phyloP scores from a whole-genome alignment of 495 filamentous ascomycete species.

The Cudoniella acicularis region DNA sequence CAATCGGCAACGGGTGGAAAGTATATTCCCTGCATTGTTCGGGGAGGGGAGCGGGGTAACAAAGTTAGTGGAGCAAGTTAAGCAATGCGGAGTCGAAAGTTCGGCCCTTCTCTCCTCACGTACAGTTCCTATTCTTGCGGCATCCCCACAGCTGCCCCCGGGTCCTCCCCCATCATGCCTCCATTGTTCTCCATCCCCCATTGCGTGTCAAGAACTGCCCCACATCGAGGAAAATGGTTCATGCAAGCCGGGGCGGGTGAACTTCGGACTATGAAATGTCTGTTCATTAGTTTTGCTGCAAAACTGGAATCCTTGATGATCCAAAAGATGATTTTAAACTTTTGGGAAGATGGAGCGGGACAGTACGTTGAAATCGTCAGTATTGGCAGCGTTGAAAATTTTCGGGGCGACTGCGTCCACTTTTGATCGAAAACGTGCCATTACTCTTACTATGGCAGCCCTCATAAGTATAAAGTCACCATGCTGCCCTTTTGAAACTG shows the following conservation, averaged over 20 bases:
- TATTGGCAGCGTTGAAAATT: not conserved
- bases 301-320: not conserved
- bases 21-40: not conserved
- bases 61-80: not conserved
- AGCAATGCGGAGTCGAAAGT: not conserved
- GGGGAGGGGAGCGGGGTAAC: not conserved
- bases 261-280: not conserved
- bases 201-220: not conserved
- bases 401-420: not conserved
- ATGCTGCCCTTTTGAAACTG: too few relatives aligned
- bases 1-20: not conserved
- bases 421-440: not conserved
- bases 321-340: not conserved
- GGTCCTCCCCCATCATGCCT: not conserved
- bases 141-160: not conserved
- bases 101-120: constrained; percentile 9
- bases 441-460: not conserved
- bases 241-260: not conserved
- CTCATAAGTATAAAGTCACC: too few relatives aligned
- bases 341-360: not conserved
- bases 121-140: not conserved
- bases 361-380: not conserved
- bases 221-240: not conserved
- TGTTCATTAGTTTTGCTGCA: not conserved
- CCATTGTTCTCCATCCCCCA: constrained; percentile 8